Conservation (phyloP, 768 basidiomycete genomes). For the Mycena latifolia region DNA sequence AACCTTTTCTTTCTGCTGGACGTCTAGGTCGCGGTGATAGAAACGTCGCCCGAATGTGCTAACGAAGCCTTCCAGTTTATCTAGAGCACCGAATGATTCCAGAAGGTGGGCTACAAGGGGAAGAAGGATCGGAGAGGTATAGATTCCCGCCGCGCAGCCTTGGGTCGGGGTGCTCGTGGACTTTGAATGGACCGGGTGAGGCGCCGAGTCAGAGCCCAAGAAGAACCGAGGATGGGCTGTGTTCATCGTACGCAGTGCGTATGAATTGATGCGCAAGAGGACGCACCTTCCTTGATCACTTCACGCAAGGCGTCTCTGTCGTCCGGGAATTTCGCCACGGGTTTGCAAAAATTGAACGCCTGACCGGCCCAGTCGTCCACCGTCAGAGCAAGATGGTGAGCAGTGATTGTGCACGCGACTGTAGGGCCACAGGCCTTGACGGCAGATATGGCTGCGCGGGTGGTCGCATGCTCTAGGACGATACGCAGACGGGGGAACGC, state of each 20-base stretch:
- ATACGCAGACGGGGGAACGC: slow-evolving; percentile 93
- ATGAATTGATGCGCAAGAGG: background rate
- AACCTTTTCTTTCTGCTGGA: slow-evolving; percentile 50
- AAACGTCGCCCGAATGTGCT: slow-evolving; percentile 84
- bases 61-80: slow-evolving; percentile 85
- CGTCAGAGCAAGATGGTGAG: slow-evolving; percentile 94
- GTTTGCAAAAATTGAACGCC: slow-evolving; percentile 97
- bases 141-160: slow-evolving; percentile 95
- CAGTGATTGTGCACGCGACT: slow-evolving; percentile 97
- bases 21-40: slow-evolving; percentile 61
- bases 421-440: slow-evolving; percentile 84
- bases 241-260: slow-evolving; percentile 21
- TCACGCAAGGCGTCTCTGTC: slow-evolving; percentile 87
- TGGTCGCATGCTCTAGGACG: slow-evolving; percentile 97
- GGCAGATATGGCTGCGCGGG: slow-evolving; percentile 88
- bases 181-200: slow-evolving; percentile 82
- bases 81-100: slow-evolving; percentile 88
- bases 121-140: slow-evolving; percentile 93
- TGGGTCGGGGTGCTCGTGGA: slow-evolving; percentile 76
- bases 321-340: slow-evolving; percentile 95
- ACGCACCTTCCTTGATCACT: slow-evolving; percentile 79
- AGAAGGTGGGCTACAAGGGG: slow-evolving; percentile 91
- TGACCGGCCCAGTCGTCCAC: slow-evolving; percentile 98
- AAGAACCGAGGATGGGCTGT: slow-evolving; percentile 95
- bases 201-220: slow-evolving; percentile 96